phyloP scores from a whole-genome alignment of 2,329 filamentous ascomycete genomes.

The Pseudocercospora pini-densiflorae region DNA sequence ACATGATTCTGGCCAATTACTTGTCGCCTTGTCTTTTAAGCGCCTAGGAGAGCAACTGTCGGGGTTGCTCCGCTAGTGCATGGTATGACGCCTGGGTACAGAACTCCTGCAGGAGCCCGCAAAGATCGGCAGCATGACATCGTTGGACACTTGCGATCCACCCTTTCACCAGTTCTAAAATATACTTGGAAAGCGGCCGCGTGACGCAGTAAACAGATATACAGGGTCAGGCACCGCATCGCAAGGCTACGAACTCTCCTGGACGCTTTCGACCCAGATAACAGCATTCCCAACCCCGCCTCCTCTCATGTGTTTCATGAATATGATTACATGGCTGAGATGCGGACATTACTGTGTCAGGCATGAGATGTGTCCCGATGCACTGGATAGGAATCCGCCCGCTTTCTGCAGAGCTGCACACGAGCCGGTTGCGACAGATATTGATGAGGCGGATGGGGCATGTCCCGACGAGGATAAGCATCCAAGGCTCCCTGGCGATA shows the following conservation, averaged over 20 bases:
- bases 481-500: slow-evolving; percentile 21
- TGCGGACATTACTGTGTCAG: slow-evolving; percentile 25
- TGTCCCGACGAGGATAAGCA: slow-evolving; percentile 27
- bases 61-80: not conserved
- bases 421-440: slow-evolving; percentile 25
- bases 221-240: not conserved
- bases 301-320: slow-evolving; percentile 20
- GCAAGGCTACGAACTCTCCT: not conserved
- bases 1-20: not conserved
- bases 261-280: not conserved
- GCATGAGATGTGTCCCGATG: slow-evolving; percentile 21
- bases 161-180: not conserved
- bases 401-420: slow-evolving; percentile 24
- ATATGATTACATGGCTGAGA: slow-evolving; percentile 25
- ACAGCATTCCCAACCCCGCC: not conserved
- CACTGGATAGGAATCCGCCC: slow-evolving; percentile 18
- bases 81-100: not conserved
- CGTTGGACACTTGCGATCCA: not conserved
- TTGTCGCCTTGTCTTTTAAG: not conserved
- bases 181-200: not conserved
- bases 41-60: not conserved
- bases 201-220: not conserved
- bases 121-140: slow-evolving; percentile 5
- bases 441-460: slow-evolving; percentile 21
- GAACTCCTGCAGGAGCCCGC: slow-evolving; percentile 1